Evolutionary conservation across 331 rosid species (phyloP).

Genomic region (Erythrophleum ivorense): DNA sequence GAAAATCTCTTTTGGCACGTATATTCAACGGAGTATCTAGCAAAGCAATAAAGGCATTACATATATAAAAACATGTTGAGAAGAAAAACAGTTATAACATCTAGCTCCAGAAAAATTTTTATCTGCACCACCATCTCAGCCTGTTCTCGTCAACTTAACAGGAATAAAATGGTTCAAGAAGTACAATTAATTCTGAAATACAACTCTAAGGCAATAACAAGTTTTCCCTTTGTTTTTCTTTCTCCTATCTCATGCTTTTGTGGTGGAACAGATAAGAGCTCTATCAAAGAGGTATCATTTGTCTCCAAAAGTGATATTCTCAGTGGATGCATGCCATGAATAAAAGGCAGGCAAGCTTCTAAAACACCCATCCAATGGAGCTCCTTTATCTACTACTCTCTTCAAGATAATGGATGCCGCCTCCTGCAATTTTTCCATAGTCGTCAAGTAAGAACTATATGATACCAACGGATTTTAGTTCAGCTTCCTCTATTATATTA

Average conservation of each 20-base stretch:
- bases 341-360: slow-evolving; percentile 65
- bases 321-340: slow-evolving; percentile 53
- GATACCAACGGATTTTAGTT: background rate
- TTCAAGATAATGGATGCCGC: slow-evolving; percentile 85
- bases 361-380: slow-evolving; percentile 46
- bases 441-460: slow-evolving; percentile 1
- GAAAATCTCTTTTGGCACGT: background rate
- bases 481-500: slow-evolving; percentile 23
- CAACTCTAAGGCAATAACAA: slow-evolving; percentile 36
- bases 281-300: slow-evolving; percentile 32
- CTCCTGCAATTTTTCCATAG: slow-evolving; percentile 72
- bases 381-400: slow-evolving; percentile 47
- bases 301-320: slow-evolving; percentile 52
- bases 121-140: slow-evolving; percentile 52
- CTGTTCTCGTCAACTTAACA: slow-evolving; percentile 48
- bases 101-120: slow-evolving; percentile 24
- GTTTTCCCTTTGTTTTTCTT: background rate
- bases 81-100: slow-evolving; percentile 24
- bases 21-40: background rate
- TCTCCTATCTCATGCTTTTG: slow-evolving; percentile 32
- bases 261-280: slow-evolving; percentile 44
- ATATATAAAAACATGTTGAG: background rate
- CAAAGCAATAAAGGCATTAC: slow-evolving; percentile 33
- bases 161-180: slow-evolving; percentile 35
- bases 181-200: slow-evolving; percentile 37